Evolutionary conservation across 176 grass and related monocot species (phyloP).

Genomic region (Hordeum marinum): DNA sequence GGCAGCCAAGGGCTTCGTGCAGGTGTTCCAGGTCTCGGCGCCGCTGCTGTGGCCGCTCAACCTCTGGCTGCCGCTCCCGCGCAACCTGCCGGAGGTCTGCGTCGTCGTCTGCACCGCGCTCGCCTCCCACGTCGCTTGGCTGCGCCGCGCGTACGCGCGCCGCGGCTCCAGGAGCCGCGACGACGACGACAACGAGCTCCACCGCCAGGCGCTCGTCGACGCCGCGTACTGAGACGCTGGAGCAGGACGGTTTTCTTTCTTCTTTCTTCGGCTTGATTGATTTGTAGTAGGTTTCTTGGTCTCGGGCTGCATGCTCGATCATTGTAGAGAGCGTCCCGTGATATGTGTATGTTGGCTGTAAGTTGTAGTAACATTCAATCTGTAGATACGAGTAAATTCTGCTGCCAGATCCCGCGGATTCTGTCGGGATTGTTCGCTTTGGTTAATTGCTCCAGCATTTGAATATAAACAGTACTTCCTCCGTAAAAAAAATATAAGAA

Average conservation of each 20-base stretch:
- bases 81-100: constrained; percentile 37
- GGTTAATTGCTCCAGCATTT: too few relatives aligned
- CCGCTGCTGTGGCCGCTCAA: constrained; percentile 30
- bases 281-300: too few relatives aligned
- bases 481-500: too few relatives aligned
- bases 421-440: too few relatives aligned
- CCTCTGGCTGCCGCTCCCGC: constrained; percentile 27
- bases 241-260: background rate
- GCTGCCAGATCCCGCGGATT: too few relatives aligned
- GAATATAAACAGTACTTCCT: too few relatives aligned
- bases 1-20: constrained; percentile 5
- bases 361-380: background rate
- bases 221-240: background rate
- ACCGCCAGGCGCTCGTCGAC: constrained; percentile 25
- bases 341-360: background rate
- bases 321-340: background rate
- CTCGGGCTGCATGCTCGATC: background rate
- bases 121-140: constrained; percentile 3
- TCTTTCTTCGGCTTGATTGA: background rate
- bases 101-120: constrained; percentile 1
- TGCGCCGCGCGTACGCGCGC: background rate
- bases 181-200: background rate
- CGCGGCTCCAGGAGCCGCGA: background rate
- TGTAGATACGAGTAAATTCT: background rate
- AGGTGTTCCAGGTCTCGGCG: constrained; percentile 34